phyloP scores from a whole-genome alignment of 2,329 filamentous ascomycete genomes.

The Lachnellula subtilissima region DNA sequence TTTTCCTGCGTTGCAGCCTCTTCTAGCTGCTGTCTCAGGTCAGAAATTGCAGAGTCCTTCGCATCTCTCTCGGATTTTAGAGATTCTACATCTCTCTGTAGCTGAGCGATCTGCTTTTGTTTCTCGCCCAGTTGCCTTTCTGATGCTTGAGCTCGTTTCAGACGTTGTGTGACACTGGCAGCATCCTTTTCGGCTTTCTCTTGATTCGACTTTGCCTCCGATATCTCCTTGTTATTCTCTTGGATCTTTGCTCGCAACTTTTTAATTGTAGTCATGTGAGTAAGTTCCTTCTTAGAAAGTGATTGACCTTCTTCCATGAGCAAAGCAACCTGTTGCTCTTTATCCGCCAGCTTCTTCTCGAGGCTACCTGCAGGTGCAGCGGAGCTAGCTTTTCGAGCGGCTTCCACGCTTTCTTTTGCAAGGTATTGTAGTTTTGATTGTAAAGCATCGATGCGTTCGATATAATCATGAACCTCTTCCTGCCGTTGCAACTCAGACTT shows the following conservation, averaged over 20 bases:
- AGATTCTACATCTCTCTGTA: slow-evolving; percentile 53
- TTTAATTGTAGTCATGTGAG: slow-evolving; percentile 77
- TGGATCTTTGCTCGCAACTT: slow-evolving; percentile 65
- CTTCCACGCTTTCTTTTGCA: slow-evolving; percentile 70
- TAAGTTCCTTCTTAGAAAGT: slow-evolving; percentile 79
- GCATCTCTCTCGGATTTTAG: slow-evolving; percentile 59
- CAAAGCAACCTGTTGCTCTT: slow-evolving; percentile 83
- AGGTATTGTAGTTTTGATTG: slow-evolving; percentile 89
- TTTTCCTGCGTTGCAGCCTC: slow-evolving; percentile 63
- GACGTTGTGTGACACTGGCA: slow-evolving; percentile 42
- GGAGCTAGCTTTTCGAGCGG: slow-evolving; percentile 65
- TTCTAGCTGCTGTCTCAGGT: slow-evolving; percentile 65
- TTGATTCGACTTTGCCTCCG: slow-evolving; percentile 53
- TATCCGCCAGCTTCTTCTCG: slow-evolving; percentile 80
- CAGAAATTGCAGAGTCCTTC: slow-evolving; percentile 60
- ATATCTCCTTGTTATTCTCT: slow-evolving; percentile 61
- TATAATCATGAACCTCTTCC: slow-evolving; percentile 76
- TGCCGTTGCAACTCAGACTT: slow-evolving; percentile 49
- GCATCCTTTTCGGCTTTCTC: slow-evolving; percentile 54
- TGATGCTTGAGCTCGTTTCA: slow-evolving; percentile 46
- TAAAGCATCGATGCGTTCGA: slow-evolving; percentile 86
- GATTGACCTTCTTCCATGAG: slow-evolving; percentile 91
- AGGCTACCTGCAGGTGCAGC: slow-evolving; percentile 57
- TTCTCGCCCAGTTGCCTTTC: slow-evolving; percentile 54
- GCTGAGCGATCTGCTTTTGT: slow-evolving; percentile 44